Evolutionary conservation across 1,284 basidiomycete species (phyloP).

Genomic region (Malassezia globosa): DNA sequence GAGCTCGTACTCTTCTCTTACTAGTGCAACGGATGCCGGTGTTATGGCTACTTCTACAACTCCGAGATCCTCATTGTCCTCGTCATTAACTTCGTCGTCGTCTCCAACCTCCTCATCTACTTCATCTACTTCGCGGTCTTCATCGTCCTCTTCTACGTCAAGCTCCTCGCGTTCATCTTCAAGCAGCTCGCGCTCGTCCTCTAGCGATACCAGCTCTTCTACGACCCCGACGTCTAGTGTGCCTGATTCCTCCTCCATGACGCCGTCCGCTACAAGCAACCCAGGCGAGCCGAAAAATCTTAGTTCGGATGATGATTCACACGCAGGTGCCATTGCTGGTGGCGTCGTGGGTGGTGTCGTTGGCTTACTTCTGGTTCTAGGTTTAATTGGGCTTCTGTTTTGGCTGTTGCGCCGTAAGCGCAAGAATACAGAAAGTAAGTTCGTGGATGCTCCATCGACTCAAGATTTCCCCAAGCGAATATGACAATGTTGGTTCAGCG

Average conservation of each 20-base stretch:
- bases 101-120: background rate
- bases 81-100: background rate
- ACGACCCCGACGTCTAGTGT: background rate
- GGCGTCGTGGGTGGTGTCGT: slow-evolving; percentile 18
- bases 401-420: background rate
- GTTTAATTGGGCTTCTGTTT: background rate
- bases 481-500: too few relatives aligned
- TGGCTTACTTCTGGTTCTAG: background rate
- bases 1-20: background rate
- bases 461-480: too few relatives aligned
- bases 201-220: background rate
- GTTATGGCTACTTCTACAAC: background rate
- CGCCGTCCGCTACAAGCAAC: background rate
- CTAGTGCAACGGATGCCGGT: background rate
- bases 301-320: background rate
- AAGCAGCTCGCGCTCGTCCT: background rate
- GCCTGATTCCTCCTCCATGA: background rate
- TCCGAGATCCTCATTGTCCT: background rate
- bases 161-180: background rate
- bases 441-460: too few relatives aligned
- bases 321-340: slow-evolving; percentile 16
- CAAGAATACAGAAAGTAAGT: too few relatives aligned
- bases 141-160: background rate
- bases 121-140: background rate
- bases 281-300: background rate